Conservation (phyloP, 257 asterid genomes). For the Capsicum pubescens region DNA sequence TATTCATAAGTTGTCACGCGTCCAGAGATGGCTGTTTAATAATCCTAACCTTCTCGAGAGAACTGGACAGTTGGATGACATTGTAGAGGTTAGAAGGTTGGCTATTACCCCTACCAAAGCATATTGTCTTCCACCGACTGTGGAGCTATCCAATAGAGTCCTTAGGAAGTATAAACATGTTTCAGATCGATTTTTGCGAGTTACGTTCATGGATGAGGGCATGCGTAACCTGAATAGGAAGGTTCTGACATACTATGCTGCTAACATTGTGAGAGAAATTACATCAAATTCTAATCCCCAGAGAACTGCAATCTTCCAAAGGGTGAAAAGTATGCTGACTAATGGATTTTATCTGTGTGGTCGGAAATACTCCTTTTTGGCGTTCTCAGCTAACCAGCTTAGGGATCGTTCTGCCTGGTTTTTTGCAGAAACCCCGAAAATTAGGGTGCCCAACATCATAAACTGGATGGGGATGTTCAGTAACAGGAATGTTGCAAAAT, state of each 20-base stretch:
- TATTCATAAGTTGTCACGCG: slow-evolving; percentile 45
- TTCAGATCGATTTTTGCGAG: slow-evolving; percentile 84
- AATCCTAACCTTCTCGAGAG: slow-evolving; percentile 74
- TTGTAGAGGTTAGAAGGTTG: slow-evolving; percentile 80
- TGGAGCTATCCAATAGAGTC: slow-evolving; percentile 87
- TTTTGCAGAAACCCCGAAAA: slow-evolving; percentile 66
- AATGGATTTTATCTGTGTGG: slow-evolving; percentile 81
- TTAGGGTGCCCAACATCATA: slow-evolving; percentile 48
- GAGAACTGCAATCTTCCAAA: slow-evolving; percentile 70
- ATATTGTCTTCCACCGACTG: slow-evolving; percentile 88
- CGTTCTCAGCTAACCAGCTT: slow-evolving; percentile 86
- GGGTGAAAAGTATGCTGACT: slow-evolving; percentile 57
- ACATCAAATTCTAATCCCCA: slow-evolving; percentile 50
- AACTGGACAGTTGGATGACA: slow-evolving; percentile 58
- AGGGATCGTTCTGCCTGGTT: slow-evolving; percentile 98
- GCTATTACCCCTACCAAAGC: slow-evolving; percentile 81
- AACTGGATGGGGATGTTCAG: slow-evolving; percentile 89
- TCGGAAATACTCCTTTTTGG: slow-evolving; percentile 77
- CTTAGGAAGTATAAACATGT: slow-evolving; percentile 61
- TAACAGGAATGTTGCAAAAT: slow-evolving; percentile 71
- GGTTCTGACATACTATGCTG: slow-evolving; percentile 60
- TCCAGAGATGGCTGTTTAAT: slow-evolving; percentile 62
- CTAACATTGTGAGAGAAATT: slow-evolving; percentile 62
- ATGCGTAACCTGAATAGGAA: slow-evolving; percentile 72
- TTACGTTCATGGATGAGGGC: slow-evolving; percentile 94